phyloP scores from a whole-genome alignment of 2,329 filamentous ascomycete genomes.

The Epichloe glyceriae region DNA sequence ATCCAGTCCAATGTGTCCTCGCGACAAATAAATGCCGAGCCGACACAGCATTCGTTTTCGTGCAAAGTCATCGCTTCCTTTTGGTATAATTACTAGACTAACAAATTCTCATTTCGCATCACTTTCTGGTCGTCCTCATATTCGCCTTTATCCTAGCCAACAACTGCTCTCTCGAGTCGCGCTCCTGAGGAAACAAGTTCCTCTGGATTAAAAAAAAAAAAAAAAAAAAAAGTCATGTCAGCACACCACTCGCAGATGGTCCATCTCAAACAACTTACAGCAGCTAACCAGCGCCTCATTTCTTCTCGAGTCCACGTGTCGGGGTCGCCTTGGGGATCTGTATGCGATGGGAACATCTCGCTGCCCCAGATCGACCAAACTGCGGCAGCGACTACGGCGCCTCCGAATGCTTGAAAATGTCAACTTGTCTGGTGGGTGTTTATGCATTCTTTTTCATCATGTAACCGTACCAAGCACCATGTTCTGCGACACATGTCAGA shows the following conservation, averaged over 20 bases:
- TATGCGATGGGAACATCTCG: constrained; percentile 64
- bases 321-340: constrained; percentile 66
- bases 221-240: neutral
- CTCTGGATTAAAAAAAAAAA: constrained; percentile 19
- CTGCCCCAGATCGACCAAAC: constrained; percentile 76
- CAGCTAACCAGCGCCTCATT: constrained; percentile 65
- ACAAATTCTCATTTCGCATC: neutral
- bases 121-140: constrained; percentile 27
- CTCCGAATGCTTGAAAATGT: constrained; percentile 54
- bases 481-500: constrained; percentile 36
- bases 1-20: too few relatives aligned
- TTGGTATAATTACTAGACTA: too few relatives aligned
- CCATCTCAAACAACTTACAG: constrained; percentile 40
- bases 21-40: too few relatives aligned
- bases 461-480: constrained; percentile 49
- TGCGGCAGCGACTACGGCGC: constrained; percentile 67
- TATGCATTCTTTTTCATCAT: neutral
- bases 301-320: constrained; percentile 67
- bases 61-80: too few relatives aligned
- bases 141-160: constrained; percentile 34
- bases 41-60: too few relatives aligned
- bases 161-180: constrained; percentile 31
- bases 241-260: neutral
- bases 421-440: neutral
- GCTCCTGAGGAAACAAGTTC: constrained; percentile 31